A percentile compares a stretch with the other conserved stretches of the same genome.
These are phyloP conservation scores for Cystofilobasidium capitatum DNA, from an alignment of 768 basidiomycete genomes.

Conservation along the genomic window DNA sequence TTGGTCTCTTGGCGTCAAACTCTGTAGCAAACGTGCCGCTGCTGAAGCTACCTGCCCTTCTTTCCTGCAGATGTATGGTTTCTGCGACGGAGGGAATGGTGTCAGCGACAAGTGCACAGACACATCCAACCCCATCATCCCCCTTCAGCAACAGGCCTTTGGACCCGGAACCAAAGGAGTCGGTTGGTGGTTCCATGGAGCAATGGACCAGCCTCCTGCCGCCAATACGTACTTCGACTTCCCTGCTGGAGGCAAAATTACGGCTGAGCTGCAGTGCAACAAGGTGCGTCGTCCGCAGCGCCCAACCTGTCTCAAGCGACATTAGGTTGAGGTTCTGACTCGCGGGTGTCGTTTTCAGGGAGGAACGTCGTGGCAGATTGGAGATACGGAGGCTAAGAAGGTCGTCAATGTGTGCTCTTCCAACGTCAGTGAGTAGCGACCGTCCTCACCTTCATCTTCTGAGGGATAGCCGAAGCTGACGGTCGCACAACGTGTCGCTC, in stretches of 20 bases:
- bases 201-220: constrained; percentile 8
- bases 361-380: constrained; percentile 1
- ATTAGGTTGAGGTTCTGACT: no score
- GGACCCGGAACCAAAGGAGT: background rate
- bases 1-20: no score
- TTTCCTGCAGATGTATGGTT: no score
- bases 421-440: constrained; percentile 1
- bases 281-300: background rate
- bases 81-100: constrained; percentile 9
- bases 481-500: background rate
- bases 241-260: background rate
- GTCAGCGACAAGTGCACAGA: background rate
- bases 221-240: background rate
- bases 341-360: no score
- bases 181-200: constrained; percentile 12
- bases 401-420: background rate
- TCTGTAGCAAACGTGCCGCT: no score
- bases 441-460: constrained; percentile 1
- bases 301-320: background rate
- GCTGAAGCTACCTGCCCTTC: no score
- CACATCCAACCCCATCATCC: background rate
- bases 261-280: constrained; percentile 2
- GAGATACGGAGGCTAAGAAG: background rate
- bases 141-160: background rate
- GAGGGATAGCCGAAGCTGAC: background rate